Evolutionary conservation across 2,329 filamentous ascomycete species (phyloP), one percentile per base, ranked within the genome.

Genomic region (Aspergillus piperis): DNA sequence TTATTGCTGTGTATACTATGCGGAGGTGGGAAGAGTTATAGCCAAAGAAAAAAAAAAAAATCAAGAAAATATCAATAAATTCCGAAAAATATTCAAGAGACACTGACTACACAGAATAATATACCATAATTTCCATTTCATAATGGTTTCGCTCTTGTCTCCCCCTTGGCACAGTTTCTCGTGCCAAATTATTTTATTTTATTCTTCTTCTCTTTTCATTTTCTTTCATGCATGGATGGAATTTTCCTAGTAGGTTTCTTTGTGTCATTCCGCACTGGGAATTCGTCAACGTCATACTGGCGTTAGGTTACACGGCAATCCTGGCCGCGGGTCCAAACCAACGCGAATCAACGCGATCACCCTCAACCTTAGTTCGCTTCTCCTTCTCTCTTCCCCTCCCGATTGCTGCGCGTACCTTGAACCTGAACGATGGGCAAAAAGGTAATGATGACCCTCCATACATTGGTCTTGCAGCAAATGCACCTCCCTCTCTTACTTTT

Each of bases 221-320:
- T 36, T 55, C 25, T 48, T 27, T 32, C 50, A 23, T 30, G 47
- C 25, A 50, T 50, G 32, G 5, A 36, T 30, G 27, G 27, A 27
- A 19, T 49, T 19, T 32, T 15, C n/a, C 39, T 21, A 39, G 30
- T 42, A 42, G n/a, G n/a, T n/a, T 52, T 53, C 36, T 54, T 56
- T 56, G 57, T 49, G 53, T 56, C 56, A 54, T 54, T 44, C 48
- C 48, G 49, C 62, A 54, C 53, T 41, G 49, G n/a, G 27, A 25
- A 56, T 48, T 61, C 55, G 59, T 62, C 8, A 62, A 66, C 62
- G 64, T 66, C 64, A 66, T 66, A 36, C 59, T 64, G 54, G 38
- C 59, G 62, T 63, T 38, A 59, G 47, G 61, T 64, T 64, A 58
- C 63, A 62, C 57, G 30, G 15, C 23, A 32, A 17, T 17, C 25